Conservation (phyloP, 176 grass and related monocot genomes). For the Cenchrus fungigraminus region DNA sequence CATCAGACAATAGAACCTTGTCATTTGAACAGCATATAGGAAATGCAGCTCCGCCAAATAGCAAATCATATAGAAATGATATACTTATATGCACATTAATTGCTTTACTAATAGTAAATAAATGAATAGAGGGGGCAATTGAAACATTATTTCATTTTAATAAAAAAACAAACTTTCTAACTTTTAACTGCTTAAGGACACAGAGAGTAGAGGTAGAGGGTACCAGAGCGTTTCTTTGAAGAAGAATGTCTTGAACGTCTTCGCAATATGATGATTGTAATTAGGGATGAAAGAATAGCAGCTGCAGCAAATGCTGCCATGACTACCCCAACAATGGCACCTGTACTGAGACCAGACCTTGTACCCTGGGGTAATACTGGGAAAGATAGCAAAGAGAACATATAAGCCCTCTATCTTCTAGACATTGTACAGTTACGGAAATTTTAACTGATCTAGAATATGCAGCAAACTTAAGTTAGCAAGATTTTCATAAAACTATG, state of each 20-base stretch:
- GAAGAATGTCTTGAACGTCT: slow-evolving; percentile 39
- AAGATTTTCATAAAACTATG: slow-evolving; percentile 21
- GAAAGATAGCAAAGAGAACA: slow-evolving; percentile 37
- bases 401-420: slow-evolving; percentile 35
- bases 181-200: slow-evolving; percentile 24
- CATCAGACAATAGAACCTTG: slow-evolving; percentile 10
- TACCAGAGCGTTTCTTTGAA: slow-evolving; percentile 69
- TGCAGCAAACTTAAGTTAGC: slow-evolving; percentile 3
- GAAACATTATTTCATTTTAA: slow-evolving; percentile 16
- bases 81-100: slow-evolving; percentile 7
- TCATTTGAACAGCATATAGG: slow-evolving; percentile 8
- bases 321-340: slow-evolving; percentile 64
- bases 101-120: slow-evolving; percentile 1
- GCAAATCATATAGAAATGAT: neutral
- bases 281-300: slow-evolving; percentile 52
- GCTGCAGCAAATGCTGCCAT: slow-evolving; percentile 62
- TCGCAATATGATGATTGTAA: slow-evolving; percentile 64
- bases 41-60: neutral
- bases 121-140: neutral
- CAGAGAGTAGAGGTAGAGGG: slow-evolving; percentile 16
- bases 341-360: slow-evolving; percentile 55
- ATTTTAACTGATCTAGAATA: slow-evolving; percentile 16
- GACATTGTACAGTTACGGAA: neutral
- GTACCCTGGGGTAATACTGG: slow-evolving; percentile 46
- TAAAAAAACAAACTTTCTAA: slow-evolving; percentile 11